Evolutionary conservation across 148 eudicot genomes (phyloP), one percentile per base, ranked within the genome.

Genomic region (Silene uniflora): DNA sequence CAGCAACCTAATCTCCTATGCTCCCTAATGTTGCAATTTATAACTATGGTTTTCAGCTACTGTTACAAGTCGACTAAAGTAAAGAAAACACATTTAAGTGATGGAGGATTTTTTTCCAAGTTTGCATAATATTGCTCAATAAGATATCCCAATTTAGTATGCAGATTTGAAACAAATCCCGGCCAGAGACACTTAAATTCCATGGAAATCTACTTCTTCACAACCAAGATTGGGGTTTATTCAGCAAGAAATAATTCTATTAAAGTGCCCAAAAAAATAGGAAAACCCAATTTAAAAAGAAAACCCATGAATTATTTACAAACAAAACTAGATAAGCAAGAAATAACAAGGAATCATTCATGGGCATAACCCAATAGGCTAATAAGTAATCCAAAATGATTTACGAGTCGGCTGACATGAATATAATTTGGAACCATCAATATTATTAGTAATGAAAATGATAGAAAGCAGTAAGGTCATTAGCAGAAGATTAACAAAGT

Each of bases 401-500:
- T 18, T 75, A 27, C 29, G 24, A 2, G 21, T 56, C 35, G 39
- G 69, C 75, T 22, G 71, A 42, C 4, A 54, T 42, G 7, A 7
- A 1, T 35, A 74, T 39, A 0, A 7, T 39, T 39, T 39, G 44
- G 7, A 39, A 39, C 44, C 44, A 0, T 39, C 5, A 35, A 35
- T 35, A 35, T 35, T 35, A 35, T 11, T 49, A 14, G 17, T 0
- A 52, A 52, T 49, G 56, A 14, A 52, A 49, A 49, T 10, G 54
- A 49, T 10, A 13, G 56, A 52, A 39, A 39, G 44, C 44, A 39
- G 44, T 39, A 39, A 39, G 44, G 35, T 32, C 2, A 32, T 32
- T 1, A 66, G 62, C 44, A 18, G 54, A 47, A 69, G 68, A 78
- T 71, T n/a, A n/a, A n/a, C n/a, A n/a, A n/a, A n/a, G n/a, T n/a